Conservation (phyloP, 441 rosid species). For the Populus tomentosa region DNA sequence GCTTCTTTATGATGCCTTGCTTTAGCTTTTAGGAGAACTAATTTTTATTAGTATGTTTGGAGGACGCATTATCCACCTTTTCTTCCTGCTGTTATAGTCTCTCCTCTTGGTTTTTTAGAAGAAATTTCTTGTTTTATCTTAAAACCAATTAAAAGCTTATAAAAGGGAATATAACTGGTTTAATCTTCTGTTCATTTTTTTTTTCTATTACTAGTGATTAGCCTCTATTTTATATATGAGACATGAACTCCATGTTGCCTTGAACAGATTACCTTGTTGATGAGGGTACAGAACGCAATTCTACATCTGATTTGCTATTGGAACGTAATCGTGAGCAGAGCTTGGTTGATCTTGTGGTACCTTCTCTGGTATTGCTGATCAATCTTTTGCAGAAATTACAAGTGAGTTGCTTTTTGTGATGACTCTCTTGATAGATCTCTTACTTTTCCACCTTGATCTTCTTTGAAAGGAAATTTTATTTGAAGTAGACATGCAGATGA, state of each 20-base stretch:
- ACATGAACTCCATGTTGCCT: slow-evolving; percentile 17
- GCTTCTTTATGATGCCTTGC: not conserved
- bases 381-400: slow-evolving; percentile 73
- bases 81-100: not conserved
- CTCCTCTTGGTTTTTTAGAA: not conserved
- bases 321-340: slow-evolving; percentile 98
- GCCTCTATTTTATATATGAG: slow-evolving; percentile 13
- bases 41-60: not conserved
- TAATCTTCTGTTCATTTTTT: not conserved
- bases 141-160: not conserved
- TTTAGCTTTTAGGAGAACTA: not conserved
- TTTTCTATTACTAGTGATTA: not conserved
- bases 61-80: not conserved
- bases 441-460: not conserved
- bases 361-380: slow-evolving; percentile 73
- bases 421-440: not conserved
- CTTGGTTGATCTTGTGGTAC: slow-evolving; percentile 83
- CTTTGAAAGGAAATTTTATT: not conserved
- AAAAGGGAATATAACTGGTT: not conserved
- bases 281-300: slow-evolving; percentile 93
- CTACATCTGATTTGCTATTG: slow-evolving; percentile 87
- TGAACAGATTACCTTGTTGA: slow-evolving; percentile 94
- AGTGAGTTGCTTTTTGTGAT: slow-evolving; percentile 40
- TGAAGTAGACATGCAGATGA: not conserved
- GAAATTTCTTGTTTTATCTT: not conserved